Conservation (phyloP, 805 yeast genomes). For the Clavispora asparagi region DNA sequence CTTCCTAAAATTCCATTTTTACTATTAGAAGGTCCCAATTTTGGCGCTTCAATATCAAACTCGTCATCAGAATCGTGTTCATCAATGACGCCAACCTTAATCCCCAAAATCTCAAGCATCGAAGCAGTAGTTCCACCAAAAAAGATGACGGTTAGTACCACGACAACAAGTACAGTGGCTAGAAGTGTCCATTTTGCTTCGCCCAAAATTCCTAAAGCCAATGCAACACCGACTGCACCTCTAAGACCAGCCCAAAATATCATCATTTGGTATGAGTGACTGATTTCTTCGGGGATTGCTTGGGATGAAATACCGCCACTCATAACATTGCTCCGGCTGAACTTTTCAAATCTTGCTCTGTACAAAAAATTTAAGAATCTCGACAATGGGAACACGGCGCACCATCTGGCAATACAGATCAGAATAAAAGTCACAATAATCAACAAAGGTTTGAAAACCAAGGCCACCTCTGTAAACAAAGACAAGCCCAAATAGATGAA, state of each 20-base stretch:
- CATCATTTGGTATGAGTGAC: conserved; percentile 96
- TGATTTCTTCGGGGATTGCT: conserved; percentile 76
- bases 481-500: conserved; percentile 93
- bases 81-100: conserved; percentile 84
- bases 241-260: conserved; percentile 98
- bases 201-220: conserved; percentile 96
- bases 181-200: conserved; percentile 81
- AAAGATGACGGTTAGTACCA: conserved; percentile 88
- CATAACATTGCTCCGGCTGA: conserved; percentile 21
- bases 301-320: conserved; percentile 38
- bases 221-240: conserved; percentile 99
- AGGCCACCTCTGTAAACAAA: conserved; percentile 90
- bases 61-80: conserved; percentile 82
- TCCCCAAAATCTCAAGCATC: conserved; percentile 92
- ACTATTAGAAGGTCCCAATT: conserved; percentile 16
- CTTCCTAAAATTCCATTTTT: not conserved
- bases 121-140: conserved; percentile 99
- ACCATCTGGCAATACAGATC: conserved; percentile 94
- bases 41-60: conserved; percentile 81
- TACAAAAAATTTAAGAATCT: conserved; percentile 75
- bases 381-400: conserved; percentile 93
- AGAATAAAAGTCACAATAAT: conserved; percentile 87
- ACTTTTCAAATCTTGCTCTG: conserved; percentile 49
- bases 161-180: conserved; percentile 95
- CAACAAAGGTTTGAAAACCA: conserved; percentile 88